Evolutionary conservation across 208 protist genomes (phyloP).

Genomic region (Leishmania gerbilli): DNA sequence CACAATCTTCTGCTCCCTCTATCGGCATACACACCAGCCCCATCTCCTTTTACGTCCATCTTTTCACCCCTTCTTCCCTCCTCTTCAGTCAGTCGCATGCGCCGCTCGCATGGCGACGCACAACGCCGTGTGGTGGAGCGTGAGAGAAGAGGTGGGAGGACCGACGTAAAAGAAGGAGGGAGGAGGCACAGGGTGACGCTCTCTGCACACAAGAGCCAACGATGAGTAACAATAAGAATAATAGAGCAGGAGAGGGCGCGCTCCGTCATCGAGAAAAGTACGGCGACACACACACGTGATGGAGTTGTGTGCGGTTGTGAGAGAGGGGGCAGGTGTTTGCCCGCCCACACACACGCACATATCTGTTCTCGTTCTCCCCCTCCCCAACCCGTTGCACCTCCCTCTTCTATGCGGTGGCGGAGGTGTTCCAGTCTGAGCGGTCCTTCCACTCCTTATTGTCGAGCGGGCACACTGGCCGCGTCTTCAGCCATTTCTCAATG

Average conservation of each 20-base stretch:
- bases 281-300: too few relatives aligned
- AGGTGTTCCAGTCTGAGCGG: slow-evolving; percentile 47
- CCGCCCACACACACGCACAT: neutral
- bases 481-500: slow-evolving; percentile 98
- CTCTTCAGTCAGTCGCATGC: neutral
- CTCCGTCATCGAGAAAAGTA: too few relatives aligned
- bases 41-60: neutral
- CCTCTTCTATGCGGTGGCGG: slow-evolving; percentile 1
- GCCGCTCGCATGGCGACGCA: too few relatives aligned
- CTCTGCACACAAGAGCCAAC: too few relatives aligned
- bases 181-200: too few relatives aligned
- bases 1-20: too few relatives aligned
- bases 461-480: slow-evolving; percentile 96
- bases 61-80: neutral
- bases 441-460: slow-evolving; percentile 97
- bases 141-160: neutral
- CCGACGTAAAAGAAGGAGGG: neutral
- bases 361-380: neutral
- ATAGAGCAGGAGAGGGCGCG: too few relatives aligned
- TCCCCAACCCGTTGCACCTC: neutral
- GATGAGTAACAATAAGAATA: too few relatives aligned
- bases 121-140: neutral
- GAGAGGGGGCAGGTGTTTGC: neutral
- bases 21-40: too few relatives aligned
- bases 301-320: too few relatives aligned